Conservation (phyloP, 352 stramenopile genomes). For the Phytophthora colocasiae region DNA sequence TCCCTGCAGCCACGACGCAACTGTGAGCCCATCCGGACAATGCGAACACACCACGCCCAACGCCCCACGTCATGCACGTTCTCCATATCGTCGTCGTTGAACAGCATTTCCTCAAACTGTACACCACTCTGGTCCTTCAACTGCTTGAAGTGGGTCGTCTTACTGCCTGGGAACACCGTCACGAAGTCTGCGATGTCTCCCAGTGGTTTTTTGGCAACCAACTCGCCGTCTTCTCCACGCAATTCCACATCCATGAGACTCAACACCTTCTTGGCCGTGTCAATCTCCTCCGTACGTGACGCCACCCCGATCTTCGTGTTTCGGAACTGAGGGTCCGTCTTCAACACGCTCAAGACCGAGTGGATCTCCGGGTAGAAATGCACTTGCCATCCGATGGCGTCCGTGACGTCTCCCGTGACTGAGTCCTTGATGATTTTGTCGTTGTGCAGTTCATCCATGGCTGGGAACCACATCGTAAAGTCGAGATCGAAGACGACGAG, state of each 20-base stretch:
- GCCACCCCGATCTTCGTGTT: constrained; percentile 60
- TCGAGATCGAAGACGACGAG: constrained; percentile 51
- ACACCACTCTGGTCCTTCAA: constrained; percentile 82
- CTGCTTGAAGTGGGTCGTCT: constrained; percentile 92
- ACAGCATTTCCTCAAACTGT: constrained; percentile 91
- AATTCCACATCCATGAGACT: constrained; percentile 57
- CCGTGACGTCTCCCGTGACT: constrained; percentile 60
- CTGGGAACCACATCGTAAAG: constrained; percentile 79
- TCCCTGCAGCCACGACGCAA: constrained; percentile 63
- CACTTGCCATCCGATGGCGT: constrained; percentile 72
- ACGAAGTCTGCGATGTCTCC: constrained; percentile 67
- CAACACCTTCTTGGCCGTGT: constrained; percentile 74
- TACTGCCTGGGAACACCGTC: constrained; percentile 86
- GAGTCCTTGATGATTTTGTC: constrained; percentile 68
- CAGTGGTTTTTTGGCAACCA: constrained; percentile 41
- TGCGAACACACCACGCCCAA: constrained; percentile 44
- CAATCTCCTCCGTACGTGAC: constrained; percentile 75
- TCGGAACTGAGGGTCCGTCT: constrained; percentile 70
- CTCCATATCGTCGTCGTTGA: constrained; percentile 89
- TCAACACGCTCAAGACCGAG: constrained; percentile 71
- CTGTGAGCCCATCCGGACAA: constrained; percentile 60
- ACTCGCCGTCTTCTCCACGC: constrained; percentile 1
- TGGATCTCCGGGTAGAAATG: constrained; percentile 81
- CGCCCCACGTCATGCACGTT: constrained; percentile 10
- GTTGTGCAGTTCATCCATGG: constrained; percentile 87